A percentile compares a stretch with the other conserved stretches of the same genome.
phyloP scores from a whole-genome alignment of 208 protist species.

The Crithidia expoeki region DNA sequence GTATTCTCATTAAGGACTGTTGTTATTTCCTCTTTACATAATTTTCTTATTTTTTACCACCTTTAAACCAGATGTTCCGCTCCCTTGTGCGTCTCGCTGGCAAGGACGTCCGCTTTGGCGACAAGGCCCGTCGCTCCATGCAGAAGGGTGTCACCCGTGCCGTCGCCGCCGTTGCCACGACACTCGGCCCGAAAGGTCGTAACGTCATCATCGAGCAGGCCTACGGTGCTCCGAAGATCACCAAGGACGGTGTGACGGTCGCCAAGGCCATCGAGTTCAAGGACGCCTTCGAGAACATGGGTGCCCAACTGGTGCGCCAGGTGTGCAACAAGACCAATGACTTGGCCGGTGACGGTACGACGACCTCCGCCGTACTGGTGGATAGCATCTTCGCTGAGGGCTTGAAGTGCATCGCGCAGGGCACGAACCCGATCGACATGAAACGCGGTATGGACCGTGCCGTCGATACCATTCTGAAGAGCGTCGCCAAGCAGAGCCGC shows the following conservation, averaged over 20 bases:
- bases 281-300: constrained; percentile 98
- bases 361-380: constrained; percentile 99
- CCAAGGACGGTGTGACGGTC: constrained; percentile 99
- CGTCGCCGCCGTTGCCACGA: constrained; percentile 96
- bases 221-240: constrained; percentile 98
- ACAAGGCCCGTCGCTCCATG: constrained; percentile 92
- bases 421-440: constrained; percentile 99
- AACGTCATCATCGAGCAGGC: constrained; percentile 99
- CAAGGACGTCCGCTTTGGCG: constrained; percentile 97
- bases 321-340: constrained; percentile 99
- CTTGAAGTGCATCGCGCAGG: constrained; percentile 96
- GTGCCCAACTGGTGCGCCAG: constrained; percentile 96
- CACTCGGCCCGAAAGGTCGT: constrained; percentile 98
- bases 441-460: constrained; percentile 98
- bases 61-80: constrained; percentile 66
- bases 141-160: constrained; percentile 96
- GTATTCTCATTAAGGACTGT: not conserved
- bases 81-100: constrained; percentile 49
- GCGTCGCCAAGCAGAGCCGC: constrained; percentile 92
- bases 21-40: constrained; percentile 20
- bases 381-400: constrained; percentile 98
- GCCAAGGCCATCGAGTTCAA: constrained; percentile 98
- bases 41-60: constrained; percentile 1
- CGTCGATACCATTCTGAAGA: constrained; percentile 88
- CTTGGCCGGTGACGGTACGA: constrained; percentile 98